phyloP scores from a whole-genome alignment of 306 rosid species.

The Trichosanthes cucumerina region DNA sequence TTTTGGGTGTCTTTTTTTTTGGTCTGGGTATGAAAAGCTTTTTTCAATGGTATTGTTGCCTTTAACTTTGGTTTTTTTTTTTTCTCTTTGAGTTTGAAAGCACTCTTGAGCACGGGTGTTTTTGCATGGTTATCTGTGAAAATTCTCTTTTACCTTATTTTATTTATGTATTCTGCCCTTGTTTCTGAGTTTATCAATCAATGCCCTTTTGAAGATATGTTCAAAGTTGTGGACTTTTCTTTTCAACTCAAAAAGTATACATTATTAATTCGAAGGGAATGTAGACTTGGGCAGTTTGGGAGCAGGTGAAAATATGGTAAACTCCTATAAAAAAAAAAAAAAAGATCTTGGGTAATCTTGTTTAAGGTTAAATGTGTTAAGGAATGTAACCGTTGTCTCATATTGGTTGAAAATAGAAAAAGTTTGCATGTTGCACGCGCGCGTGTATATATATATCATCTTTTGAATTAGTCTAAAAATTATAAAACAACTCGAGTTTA shows the following conservation, averaged over 20 bases:
- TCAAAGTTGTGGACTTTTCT: not conserved
- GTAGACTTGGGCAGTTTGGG: not conserved
- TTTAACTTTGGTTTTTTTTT: not conserved
- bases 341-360: no score
- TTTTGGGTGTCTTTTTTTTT: not conserved
- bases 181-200: not conserved
- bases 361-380: no score
- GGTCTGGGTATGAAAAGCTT: not conserved
- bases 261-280: not conserved
- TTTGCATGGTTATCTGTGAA: conserved; percentile 11
- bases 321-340: no score
- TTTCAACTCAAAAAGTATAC: not conserved
- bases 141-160: not conserved
- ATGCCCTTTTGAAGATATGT: conserved; percentile 3
- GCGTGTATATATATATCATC: no score
- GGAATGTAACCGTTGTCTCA: no score
- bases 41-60: not conserved
- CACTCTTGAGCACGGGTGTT: not conserved
- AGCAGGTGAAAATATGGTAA: not conserved
- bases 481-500: no score
- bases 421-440: no score
- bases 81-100: not conserved
- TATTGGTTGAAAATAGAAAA: no score
- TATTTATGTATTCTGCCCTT: not conserved
- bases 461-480: no score